These are phyloP conservation scores for Camelina hispida DNA, from an alignment of 345 rosid species.

Conservation along the genomic window DNA sequence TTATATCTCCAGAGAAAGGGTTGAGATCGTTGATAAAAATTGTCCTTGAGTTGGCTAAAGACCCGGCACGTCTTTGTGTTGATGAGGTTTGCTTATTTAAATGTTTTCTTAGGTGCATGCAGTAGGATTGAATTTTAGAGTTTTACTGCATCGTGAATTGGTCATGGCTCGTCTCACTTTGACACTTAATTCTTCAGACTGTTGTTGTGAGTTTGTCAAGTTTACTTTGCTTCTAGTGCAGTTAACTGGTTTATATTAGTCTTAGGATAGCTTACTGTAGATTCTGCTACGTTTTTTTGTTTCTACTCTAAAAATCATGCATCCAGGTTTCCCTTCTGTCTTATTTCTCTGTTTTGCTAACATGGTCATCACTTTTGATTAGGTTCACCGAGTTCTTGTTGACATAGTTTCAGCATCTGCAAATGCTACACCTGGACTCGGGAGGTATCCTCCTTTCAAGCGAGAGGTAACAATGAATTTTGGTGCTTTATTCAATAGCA, in stretches of 20 bases:
- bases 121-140: conserved; percentile 26
- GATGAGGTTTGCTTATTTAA: conserved; percentile 72
- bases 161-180: conserved; percentile 19
- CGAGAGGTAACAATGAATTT: conserved; percentile 66
- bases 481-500: conserved; percentile 17
- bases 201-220: conserved; percentile 16
- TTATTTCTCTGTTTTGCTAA: conserved; percentile 24
- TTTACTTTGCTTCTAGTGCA: conserved; percentile 23
- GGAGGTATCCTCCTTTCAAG: conserved; percentile 97
- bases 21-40: conserved; percentile 93
- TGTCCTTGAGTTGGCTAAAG: conserved; percentile 97
- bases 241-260: conserved; percentile 1
- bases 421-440: conserved; percentile 96
- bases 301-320: conserved; percentile 12
- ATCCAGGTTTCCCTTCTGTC: background rate
- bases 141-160: conserved; percentile 16
- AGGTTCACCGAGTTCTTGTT: conserved; percentile 95
- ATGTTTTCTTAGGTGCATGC: background rate
- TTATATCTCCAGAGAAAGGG: conserved; percentile 99
- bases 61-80: conserved; percentile 90
- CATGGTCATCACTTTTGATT: conserved; percentile 30
- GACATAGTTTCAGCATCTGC: conserved; percentile 90
- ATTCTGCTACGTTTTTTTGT: background rate
- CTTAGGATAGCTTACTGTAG: background rate
- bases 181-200: background rate